Evolutionary conservation across 2,329 filamentous ascomycete genomes (phyloP), one percentile per base, ranked within the genome.

Genomic region (Myriosclerotinia curreyana): DNA sequence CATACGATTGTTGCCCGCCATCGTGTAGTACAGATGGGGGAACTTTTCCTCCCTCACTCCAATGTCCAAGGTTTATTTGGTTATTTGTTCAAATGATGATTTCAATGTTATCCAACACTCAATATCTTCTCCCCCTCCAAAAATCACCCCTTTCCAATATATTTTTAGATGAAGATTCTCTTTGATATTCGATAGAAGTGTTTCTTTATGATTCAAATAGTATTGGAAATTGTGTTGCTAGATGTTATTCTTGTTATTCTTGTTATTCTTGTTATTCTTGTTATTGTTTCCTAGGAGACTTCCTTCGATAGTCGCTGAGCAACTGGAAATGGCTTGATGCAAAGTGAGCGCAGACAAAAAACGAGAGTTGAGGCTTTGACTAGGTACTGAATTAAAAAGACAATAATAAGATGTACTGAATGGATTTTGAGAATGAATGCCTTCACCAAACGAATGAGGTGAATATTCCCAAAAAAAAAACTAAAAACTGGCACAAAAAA

Each of bases 401-500:
- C 42, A 38, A 65, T 48, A 34, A 4, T 48, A 34, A 4, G 11
- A 61, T 9, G 36, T 31, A 38, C 38, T 36, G 50, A 44, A 64
- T 42, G 31, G 5, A 15, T 12, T 40, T 49, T n/a, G n/a, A n/a
- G 28, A 55, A 58, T n/a, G n/a, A 42, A 49, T 8, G 22, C 17
- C 59, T 51, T 64, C 51, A 65, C 63, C 51, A 65, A 86, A 80
- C 83, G 84, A 87, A 79, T 83, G 84, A 85, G 79, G 79, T 77
- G 77, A 77, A 64, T 62, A 31, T 49, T 4, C n/a, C n/a, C n/a
- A n/a, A n/a, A n/a, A n/a, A n/a, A n/a, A n/a, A n/a, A n/a, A n/a
- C n/a, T n/a, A n/a, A n/a, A 49, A 63, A 28, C 56, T 65, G 51
- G 44, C 40, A 63, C 22, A 7, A 58, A 62, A 58, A 38, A 56